Evolutionary conservation across 2,329 filamentous ascomycete species (phyloP), one percentile per base, ranked within the genome.

Genomic region (Aspergillus nomiae): DNA sequence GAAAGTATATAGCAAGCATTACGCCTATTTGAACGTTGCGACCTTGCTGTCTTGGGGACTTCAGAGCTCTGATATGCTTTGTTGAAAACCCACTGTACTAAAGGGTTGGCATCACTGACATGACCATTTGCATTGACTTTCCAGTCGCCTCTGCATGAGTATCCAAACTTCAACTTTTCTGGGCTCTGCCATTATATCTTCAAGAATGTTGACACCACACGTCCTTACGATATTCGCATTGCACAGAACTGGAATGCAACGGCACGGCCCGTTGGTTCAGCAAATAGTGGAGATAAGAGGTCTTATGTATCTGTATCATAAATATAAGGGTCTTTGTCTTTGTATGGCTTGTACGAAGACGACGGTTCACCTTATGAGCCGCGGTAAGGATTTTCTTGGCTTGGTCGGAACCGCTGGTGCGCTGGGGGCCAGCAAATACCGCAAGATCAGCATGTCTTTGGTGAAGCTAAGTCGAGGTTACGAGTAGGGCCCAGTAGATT

Each of bases 131-230:
- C 34, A 2, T 62, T 59, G 43, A 67, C 43, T 9, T 69, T 60
- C 64, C 73, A 75, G 34, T 74, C 60, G 1, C 85, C 90, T 73
- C 87, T 88, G 71, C 91, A 94, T 43, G 88, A 84, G 71, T 86
- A 84, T 19, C 91, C 85, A 70, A 85, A 92, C 69, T 85, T 76
- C 4, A 89, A 88, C 65, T 83, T 77, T 21, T 79, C 81, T 41
- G 86, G 74, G 82, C 88, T 88, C 64, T 78, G 79, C 63, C 87
- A 81, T 77, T 90, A 87, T 6, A 88, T 80, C 64, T 85, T 75
- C 50, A 93, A 71, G 70, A 93, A 92, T 0, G 88, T 88, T 3
- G 83, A 73, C 91, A 93, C 90, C 91, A 93, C 0, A 90, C 91
- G 74, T 93, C 91, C 50, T 88, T 84, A 5, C 90, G 79, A 12